Percentiles rank a stretch among this genome's conserved stretches.
Conservation (phyloP, 441 rosid species). For the Raphanus hybrid region DNA sequence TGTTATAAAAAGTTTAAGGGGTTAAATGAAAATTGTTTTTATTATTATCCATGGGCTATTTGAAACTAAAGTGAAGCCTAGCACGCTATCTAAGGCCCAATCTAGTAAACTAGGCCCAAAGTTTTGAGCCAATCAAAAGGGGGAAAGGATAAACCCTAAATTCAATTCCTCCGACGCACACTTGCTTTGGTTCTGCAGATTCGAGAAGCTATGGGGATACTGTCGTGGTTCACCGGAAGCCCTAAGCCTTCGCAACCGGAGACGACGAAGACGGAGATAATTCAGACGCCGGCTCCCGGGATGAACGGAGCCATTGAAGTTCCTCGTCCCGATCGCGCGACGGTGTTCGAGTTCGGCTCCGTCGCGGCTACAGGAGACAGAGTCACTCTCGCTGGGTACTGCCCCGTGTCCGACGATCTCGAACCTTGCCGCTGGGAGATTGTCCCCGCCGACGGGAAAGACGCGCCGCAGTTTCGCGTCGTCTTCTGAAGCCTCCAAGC, state of each 20-base stretch:
- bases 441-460: slow-evolving; percentile 69
- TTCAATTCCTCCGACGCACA: not conserved
- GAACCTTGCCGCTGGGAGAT: slow-evolving; percentile 98
- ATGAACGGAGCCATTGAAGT: slow-evolving; percentile 93
- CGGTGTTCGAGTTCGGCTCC: slow-evolving; percentile 92
- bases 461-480: slow-evolving; percentile 93
- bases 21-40: not conserved
- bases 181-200: not conserved
- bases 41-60: not conserved
- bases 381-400: slow-evolving; percentile 89
- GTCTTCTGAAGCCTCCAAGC: slow-evolving; percentile 63
- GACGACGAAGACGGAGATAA: slow-evolving; percentile 36
- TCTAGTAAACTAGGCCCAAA: not conserved
- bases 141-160: slow-evolving; percentile 33
- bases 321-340: slow-evolving; percentile 72
- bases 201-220: slow-evolving; percentile 65
- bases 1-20: not conserved
- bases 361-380: slow-evolving; percentile 74
- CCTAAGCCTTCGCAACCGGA: slow-evolving; percentile 49
- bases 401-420: slow-evolving; percentile 91
- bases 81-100: not conserved
- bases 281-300: slow-evolving; percentile 48
- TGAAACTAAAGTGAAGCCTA: not conserved
- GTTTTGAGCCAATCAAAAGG: slow-evolving; percentile 5
- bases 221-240: slow-evolving; percentile 81